phyloP scores from a whole-genome alignment of 768 basidiomycete genomes.

The Pisolithus marmoratus region DNA sequence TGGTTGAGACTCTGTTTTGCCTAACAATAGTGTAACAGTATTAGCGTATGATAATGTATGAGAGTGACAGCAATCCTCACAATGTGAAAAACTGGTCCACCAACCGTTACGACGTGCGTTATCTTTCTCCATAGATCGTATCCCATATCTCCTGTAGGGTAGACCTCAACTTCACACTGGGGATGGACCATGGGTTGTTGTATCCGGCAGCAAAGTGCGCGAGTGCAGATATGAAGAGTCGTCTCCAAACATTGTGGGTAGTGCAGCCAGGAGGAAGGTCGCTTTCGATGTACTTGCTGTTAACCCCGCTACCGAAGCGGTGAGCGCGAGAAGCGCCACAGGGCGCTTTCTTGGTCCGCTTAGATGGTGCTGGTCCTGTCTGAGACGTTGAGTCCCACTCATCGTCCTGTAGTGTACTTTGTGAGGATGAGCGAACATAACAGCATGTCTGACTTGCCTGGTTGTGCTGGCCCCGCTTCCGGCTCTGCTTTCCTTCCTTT shows the following conservation, averaged over 20 bases:
- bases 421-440: not conserved
- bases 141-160: slow-evolving; percentile 8
- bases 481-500: not conserved
- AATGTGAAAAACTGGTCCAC: slow-evolving; percentile 1
- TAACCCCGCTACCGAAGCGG: not conserved
- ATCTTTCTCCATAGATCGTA: slow-evolving; percentile 2
- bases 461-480: not conserved
- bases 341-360: not conserved
- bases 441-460: not conserved
- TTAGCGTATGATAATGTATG: too few species aligned
- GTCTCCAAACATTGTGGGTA: slow-evolving; percentile 1
- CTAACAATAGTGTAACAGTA: not conserved
- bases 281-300: slow-evolving; percentile 7
- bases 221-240: slow-evolving; percentile 3
- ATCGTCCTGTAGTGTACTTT: not conserved
- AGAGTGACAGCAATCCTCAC: not conserved
- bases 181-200: slow-evolving; percentile 5
- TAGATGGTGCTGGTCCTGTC: not conserved
- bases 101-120: not conserved
- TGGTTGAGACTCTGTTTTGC: slow-evolving; percentile 3
- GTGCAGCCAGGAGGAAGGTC: slow-evolving; percentile 4
- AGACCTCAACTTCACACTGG: not conserved
- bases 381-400: not conserved
- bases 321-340: not conserved
- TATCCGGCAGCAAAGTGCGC: slow-evolving; percentile 6